A percentile compares a stretch with the other conserved stretches of the same genome.
These are phyloP conservation scores for Hippophae gyantsensis DNA, from an alignment of 306 rosid genomes.

Conservation along the genomic window DNA sequence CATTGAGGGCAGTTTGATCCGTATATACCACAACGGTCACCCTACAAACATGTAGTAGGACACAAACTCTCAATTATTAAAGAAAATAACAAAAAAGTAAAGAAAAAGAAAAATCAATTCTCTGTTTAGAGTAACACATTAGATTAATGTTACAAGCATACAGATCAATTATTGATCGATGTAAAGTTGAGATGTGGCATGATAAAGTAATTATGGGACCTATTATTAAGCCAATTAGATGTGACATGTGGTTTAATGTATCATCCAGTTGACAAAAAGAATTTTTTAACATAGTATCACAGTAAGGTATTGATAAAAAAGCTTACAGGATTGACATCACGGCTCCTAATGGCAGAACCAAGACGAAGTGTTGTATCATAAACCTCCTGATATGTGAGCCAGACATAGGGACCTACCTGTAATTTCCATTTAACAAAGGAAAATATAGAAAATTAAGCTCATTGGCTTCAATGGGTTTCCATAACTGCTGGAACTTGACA, in stretches of 20 bases:
- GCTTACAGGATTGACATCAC: conserved; percentile 67
- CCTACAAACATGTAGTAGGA: conserved; percentile 30
- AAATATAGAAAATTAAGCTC: conserved; percentile 1
- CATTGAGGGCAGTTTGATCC: conserved; percentile 83
- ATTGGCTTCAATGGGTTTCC: neutral
- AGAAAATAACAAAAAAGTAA: no score
- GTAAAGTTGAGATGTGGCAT: no score
- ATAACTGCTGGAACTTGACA: neutral
- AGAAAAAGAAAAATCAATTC: neutral
- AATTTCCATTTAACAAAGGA: conserved; percentile 1
- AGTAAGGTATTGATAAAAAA: neutral
- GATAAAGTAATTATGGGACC: no score
- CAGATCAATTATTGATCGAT: no score
- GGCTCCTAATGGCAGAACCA: conserved; percentile 64
- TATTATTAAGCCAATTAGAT: no score
- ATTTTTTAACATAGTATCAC: neutral
- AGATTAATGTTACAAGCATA: no score
- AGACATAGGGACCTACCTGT: conserved; percentile 40
- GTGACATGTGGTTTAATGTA: no score
- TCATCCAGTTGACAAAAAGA: neutral
- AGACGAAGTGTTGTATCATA: conserved; percentile 44
- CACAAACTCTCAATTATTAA: neutral
- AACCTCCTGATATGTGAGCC: conserved; percentile 57
- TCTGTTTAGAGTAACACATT: no score
- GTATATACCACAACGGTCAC: conserved; percentile 75